Percentiles rank a stretch among this genome's conserved stretches.
Evolutionary conservation across 2,329 filamentous ascomycete species (phyloP).

Genomic region (Clonostachys sp.): DNA sequence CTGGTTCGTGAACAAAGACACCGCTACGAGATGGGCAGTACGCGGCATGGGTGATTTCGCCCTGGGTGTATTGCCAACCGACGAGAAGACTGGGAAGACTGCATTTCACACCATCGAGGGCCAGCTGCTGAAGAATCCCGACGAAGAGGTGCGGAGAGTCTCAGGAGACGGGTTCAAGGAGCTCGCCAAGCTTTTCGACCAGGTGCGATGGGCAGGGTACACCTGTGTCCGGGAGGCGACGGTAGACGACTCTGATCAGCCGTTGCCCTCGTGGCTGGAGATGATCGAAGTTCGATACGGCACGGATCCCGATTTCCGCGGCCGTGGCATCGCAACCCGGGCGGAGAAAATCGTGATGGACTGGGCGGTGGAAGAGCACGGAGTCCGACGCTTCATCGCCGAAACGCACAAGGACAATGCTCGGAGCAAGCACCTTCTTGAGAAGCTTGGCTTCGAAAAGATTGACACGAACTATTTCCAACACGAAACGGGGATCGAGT

Average conservation of each 20-base stretch:
- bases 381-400: conserved; percentile 9
- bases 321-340: conserved; percentile 7
- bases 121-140: neutral
- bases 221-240: conserved; percentile 7
- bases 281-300: conserved; percentile 12
- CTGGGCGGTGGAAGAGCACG: conserved; percentile 8
- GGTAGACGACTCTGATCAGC: neutral
- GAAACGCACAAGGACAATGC: conserved; percentile 7
- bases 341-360: conserved; percentile 7
- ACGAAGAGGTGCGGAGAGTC: neutral
- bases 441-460: conserved; percentile 3
- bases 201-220: conserved; percentile 9
- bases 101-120: neutral
- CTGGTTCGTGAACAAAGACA: conserved; percentile 4
- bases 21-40: conserved; percentile 4
- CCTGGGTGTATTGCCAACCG: conserved; percentile 3
- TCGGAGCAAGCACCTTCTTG: conserved; percentile 5
- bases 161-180: conserved; percentile 1
- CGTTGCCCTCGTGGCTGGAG: conserved; percentile 7
- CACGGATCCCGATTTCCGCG: conserved; percentile 5
- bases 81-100: neutral
- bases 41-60: conserved; percentile 11
- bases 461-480: conserved; percentile 4
- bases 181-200: neutral
- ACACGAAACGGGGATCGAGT: conserved; percentile 3